Percentiles rank a stretch among this genome's conserved stretches.
Conservation (phyloP, 2,329 filamentous ascomycete genomes). For the Orbilia ellipsospora region DNA sequence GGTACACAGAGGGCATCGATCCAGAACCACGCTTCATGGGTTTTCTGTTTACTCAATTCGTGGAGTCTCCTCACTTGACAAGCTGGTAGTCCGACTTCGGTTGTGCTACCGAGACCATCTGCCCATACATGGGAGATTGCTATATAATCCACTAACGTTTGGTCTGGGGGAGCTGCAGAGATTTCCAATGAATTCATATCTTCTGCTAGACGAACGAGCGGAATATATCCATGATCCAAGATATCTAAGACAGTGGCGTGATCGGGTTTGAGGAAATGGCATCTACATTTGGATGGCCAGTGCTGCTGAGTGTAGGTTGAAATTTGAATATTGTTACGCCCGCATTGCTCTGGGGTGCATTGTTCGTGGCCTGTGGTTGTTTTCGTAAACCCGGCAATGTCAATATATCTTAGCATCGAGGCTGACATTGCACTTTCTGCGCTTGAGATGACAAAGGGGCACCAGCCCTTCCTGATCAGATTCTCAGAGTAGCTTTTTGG, state of each 20-base stretch:
- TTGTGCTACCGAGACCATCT: constrained; percentile 22
- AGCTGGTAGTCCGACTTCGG: constrained; percentile 3
- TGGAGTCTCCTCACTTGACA: background rate
- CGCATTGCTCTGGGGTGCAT: background rate
- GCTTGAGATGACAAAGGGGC: constrained; percentile 6
- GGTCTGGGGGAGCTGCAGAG: background rate
- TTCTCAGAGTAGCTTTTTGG: constrained; percentile 5
- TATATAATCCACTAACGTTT: constrained; percentile 3
- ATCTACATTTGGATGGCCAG: background rate
- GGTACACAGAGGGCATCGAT: constrained; percentile 9
- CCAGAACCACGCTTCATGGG: background rate
- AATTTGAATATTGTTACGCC: constrained; percentile 5
- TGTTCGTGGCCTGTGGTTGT: background rate
- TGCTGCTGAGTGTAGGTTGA: constrained; percentile 7
- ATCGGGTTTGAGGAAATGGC: constrained; percentile 3
- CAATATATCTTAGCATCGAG: constrained; percentile 3
- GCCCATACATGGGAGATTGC: constrained; percentile 26
- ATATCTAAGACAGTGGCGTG: background rate
- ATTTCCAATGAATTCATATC: background rate
- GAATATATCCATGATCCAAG: background rate
- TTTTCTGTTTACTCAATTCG: background rate
- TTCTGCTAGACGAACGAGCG: background rate
- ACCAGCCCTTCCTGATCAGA: constrained; percentile 8
- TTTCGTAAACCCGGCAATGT: background rate
- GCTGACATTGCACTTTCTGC: background rate